Evolutionary conservation across 768 basidiomycete genomes (phyloP), one percentile per base, ranked within the genome.

Genomic region (Hebeloma cylindrosporum): DNA sequence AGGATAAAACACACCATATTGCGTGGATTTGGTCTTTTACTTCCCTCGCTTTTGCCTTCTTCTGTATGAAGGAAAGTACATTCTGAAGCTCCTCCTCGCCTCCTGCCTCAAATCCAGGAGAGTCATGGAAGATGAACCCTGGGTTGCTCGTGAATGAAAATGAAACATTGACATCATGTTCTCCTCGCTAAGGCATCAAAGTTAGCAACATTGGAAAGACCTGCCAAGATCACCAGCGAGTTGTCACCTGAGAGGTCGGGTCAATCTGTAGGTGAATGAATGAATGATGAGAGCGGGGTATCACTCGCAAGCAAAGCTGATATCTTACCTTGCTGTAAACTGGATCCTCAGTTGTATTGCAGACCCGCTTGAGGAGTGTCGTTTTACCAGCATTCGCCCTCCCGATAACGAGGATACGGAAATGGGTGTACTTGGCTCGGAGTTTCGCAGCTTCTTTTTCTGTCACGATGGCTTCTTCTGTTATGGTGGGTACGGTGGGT

Each of bases 381-480:
- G 69, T 72, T 48, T 73, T 73, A 0, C 71, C 71, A 1, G 68
- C 61, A 40, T 71, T 70, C 2, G 67, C 64, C 40, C 64, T 60
- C 3, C 71, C 71, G n/a, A 73, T 67, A 11, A 71, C 52, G 35
- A 73, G 66, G 21, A 72, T 60, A 3, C 71, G 63, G 33, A 72
- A 71, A 30, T 54, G 63, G 35, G 40, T 27, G 45, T 50, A 61
- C 43, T 57, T 60, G 5, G 43, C 47, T 17, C 59, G 59, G 13
- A 54, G 32, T 13, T 51, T 41, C 16, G 43, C n/a, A 34, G 43
- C 33, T 20, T n/a, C n/a, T n/a, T n/a, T n/a, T n/a, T n/a, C n/a
- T n/a, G n/a, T n/a, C n/a, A n/a, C n/a, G n/a, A n/a, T n/a, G n/a
- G n/a, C n/a, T n/a, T n/a, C n/a, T n/a, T n/a, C n/a, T n/a, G n/a